Evolutionary conservation across 139 green algal genomes (phyloP).

Genomic region (Asterochloris erici): DNA sequence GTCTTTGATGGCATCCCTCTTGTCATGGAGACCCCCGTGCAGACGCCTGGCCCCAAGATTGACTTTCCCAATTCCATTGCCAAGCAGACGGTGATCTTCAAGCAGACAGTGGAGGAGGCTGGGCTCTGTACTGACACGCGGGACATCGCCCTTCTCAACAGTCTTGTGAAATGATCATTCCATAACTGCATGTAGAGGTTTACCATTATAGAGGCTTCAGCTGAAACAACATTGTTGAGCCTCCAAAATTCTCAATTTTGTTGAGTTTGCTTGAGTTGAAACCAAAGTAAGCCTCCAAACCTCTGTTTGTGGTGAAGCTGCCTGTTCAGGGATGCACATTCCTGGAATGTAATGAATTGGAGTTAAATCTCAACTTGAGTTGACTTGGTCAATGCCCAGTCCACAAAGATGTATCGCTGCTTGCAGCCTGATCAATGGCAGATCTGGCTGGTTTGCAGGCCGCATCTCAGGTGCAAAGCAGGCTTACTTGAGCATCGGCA

Average conservation of each 20-base stretch:
- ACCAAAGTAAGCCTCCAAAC: background rate
- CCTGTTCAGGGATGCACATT: no score
- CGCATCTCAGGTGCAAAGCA: no score
- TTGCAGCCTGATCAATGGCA: no score
- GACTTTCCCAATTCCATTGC: slow-evolving; percentile 17
- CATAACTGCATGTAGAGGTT: background rate
- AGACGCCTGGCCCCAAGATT: slow-evolving; percentile 9
- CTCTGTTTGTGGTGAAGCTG: background rate
- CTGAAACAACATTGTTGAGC: background rate
- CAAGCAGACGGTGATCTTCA: background rate
- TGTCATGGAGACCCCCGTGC: slow-evolving; percentile 29
- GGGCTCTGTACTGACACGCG: background rate
- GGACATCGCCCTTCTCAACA: slow-evolving; percentile 17
- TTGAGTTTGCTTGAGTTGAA: background rate
- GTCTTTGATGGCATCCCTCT: slow-evolving; percentile 19
- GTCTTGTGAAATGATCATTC: background rate
- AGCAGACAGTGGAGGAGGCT: slow-evolving; percentile 1
- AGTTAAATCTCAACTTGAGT: no score
- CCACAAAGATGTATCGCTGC: no score
- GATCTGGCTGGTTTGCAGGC: no score
- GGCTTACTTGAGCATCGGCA: no score
- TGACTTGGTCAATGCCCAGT: no score
- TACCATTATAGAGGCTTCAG: background rate
- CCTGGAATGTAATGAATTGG: no score
- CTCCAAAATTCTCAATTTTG: background rate